Evolutionary conservation across 352 stramenopile species (phyloP).

Genomic region (Globisporangium splendens): DNA sequence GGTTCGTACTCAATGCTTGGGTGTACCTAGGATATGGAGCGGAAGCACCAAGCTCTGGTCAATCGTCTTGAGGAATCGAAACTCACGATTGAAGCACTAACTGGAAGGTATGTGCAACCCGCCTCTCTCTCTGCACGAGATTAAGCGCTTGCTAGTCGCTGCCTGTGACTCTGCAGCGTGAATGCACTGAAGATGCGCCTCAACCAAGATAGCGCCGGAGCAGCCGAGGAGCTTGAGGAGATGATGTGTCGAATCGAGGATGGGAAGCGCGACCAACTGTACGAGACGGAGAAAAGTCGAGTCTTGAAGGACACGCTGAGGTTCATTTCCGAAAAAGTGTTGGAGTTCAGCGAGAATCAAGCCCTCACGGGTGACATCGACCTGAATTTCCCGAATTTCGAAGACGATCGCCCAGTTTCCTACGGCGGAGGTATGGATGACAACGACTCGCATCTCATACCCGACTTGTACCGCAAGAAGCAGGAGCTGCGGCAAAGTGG

Average conservation of each 20-base stretch:
- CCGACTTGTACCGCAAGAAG: conserved; percentile 69
- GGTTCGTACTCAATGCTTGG: background rate
- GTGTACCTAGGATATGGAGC: conserved; percentile 49
- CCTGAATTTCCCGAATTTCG: conserved; percentile 27
- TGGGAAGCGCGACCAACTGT: conserved; percentile 54
- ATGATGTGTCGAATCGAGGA: conserved; percentile 72
- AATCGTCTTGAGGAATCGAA: conserved; percentile 70
- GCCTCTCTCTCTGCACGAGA: background rate
- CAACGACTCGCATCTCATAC: conserved; percentile 31
- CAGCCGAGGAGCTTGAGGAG: conserved; percentile 55
- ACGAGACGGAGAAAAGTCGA: conserved; percentile 44
- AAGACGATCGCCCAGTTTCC: conserved; percentile 15
- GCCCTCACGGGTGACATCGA: conserved; percentile 48
- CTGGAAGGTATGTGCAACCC: conserved; percentile 41
- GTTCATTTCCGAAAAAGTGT: conserved; percentile 49
- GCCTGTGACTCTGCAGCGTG: conserved; percentile 27
- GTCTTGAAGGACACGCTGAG: conserved; percentile 58
- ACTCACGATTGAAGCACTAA: conserved; percentile 61
- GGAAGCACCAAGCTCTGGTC: conserved; percentile 55
- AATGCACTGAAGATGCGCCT: conserved; percentile 65
- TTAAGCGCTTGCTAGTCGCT: too few species aligned
- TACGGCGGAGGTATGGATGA: conserved; percentile 1
- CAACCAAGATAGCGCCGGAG: conserved; percentile 67
- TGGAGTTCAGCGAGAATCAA: conserved; percentile 48
- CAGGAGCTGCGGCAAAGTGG: conserved; percentile 64